phyloP scores from a whole-genome alignment of 345 rosid genomes.

The Eucalyptus tenuipes region DNA sequence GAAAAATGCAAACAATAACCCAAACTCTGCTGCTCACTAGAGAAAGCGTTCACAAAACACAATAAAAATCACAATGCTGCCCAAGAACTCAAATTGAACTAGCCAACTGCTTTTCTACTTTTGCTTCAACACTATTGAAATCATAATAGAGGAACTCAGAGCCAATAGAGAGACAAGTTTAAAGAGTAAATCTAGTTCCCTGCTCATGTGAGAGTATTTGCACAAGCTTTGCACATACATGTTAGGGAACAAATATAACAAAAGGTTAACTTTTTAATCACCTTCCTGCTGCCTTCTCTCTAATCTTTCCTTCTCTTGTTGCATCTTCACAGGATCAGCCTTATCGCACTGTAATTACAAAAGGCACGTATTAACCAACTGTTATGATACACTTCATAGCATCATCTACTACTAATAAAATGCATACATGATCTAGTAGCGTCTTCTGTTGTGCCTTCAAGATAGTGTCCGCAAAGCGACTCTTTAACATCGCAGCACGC shows the following conservation, averaged over 20 bases:
- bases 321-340: slow-evolving; percentile 45
- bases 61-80: neutral
- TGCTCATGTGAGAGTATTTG: neutral
- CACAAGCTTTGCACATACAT: neutral
- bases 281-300: slow-evolving; percentile 72
- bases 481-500: slow-evolving; percentile 69
- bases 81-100: neutral
- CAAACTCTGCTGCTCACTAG: neutral
- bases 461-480: slow-evolving; percentile 68
- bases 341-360: slow-evolving; percentile 37
- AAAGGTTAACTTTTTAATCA: slow-evolving; percentile 1
- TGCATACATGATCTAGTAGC: slow-evolving; percentile 41
- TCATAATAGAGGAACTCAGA: neutral
- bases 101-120: neutral
- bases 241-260: neutral
- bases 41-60: neutral
- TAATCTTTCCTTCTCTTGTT: slow-evolving; percentile 52
- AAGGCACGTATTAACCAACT: neutral
- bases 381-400: neutral
- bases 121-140: neutral
- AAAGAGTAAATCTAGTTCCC: neutral
- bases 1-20: neutral
- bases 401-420: neutral
- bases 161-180: neutral
- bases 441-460: slow-evolving; percentile 61